A percentile compares a stretch with the other conserved stretches of the same genome.
Evolutionary conservation across 208 protist genomes (phyloP).

Genomic region (Porcisia hertigi): DNA sequence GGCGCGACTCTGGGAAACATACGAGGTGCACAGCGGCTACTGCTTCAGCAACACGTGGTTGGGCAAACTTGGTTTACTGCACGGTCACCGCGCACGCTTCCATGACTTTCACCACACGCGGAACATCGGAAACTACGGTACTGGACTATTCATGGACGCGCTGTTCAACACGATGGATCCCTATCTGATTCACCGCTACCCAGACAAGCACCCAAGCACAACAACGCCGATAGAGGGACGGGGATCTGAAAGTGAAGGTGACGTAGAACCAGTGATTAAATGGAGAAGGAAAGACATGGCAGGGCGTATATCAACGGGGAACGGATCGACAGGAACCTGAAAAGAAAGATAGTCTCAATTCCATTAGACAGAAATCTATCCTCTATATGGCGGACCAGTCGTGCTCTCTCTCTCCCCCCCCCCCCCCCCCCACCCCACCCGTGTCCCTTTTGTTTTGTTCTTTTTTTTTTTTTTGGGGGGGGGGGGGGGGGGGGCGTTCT

Average conservation of each 20-base stretch:
- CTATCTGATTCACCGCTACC: slow-evolving; percentile 38
- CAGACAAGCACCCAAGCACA: slow-evolving; percentile 14
- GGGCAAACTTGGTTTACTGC: slow-evolving; percentile 45
- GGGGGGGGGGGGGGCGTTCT: neutral
- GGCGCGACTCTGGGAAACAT: slow-evolving; percentile 55
- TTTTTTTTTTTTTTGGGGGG: too few relatives aligned
- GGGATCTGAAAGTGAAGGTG: slow-evolving; percentile 4
- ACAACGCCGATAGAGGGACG: slow-evolving; percentile 15
- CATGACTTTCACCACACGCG: slow-evolving; percentile 76
- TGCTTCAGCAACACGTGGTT: slow-evolving; percentile 52
- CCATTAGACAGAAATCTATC: too few relatives aligned
- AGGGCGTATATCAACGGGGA: too few relatives aligned
- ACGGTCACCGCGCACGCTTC: slow-evolving; percentile 56
- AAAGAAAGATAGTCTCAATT: too few relatives aligned
- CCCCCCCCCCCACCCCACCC: neutral
- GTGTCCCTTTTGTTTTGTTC: neutral
- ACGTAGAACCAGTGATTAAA: slow-evolving; percentile 11
- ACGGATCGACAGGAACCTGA: too few relatives aligned
- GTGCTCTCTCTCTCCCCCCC: neutral
- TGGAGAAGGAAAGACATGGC: neutral
- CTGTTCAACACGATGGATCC: slow-evolving; percentile 56
- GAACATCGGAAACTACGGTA: slow-evolving; percentile 66
- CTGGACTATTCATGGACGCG: slow-evolving; percentile 47
- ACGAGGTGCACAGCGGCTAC: slow-evolving; percentile 68
- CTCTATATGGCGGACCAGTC: neutral